Conservation (phyloP, 495 filamentous ascomycete species). For the Trichoderma gamsii region DNA sequence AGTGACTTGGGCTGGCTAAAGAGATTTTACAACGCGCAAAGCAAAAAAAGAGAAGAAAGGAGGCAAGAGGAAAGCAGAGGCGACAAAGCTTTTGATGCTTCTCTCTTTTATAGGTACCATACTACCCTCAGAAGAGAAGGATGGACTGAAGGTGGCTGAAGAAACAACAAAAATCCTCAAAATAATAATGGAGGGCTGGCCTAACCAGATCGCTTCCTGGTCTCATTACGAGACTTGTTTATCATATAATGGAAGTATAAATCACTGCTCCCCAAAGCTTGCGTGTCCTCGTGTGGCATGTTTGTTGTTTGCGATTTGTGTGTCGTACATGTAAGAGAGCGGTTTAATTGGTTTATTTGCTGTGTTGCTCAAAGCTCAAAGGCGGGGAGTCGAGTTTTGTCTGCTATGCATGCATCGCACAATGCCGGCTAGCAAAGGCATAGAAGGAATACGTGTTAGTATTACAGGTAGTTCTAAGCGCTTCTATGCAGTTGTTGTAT, state of each 20-base stretch:
- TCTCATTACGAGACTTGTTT: neutral
- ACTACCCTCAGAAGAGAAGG: neutral
- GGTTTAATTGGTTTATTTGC: neutral
- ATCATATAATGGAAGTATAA: slow-evolving; percentile 4
- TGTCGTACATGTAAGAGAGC: neutral
- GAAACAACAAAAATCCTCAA: neutral
- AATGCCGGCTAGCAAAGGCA: slow-evolving; percentile 4
- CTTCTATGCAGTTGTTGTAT: neutral
- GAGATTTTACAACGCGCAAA: neutral
- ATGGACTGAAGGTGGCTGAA: neutral
- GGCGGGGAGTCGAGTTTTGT: neutral
- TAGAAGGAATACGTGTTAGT: neutral
- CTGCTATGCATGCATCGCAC: neutral
- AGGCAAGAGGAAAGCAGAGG: neutral
- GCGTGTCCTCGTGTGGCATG: neutral
- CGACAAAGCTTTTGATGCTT: neutral
- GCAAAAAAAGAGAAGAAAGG: slow-evolving; percentile 1
- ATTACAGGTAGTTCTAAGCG: neutral
- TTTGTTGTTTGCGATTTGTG: neutral
- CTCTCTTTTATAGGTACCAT: neutral
- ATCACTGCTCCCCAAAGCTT: neutral
- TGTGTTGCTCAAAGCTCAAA: neutral
- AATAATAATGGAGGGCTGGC: slow-evolving; percentile 1
- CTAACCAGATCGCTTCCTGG: neutral
- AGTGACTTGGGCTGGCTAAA: neutral